Conservation (phyloP, 2,329 filamentous ascomycete genomes). For the Colletotrichum limetticola region DNA sequence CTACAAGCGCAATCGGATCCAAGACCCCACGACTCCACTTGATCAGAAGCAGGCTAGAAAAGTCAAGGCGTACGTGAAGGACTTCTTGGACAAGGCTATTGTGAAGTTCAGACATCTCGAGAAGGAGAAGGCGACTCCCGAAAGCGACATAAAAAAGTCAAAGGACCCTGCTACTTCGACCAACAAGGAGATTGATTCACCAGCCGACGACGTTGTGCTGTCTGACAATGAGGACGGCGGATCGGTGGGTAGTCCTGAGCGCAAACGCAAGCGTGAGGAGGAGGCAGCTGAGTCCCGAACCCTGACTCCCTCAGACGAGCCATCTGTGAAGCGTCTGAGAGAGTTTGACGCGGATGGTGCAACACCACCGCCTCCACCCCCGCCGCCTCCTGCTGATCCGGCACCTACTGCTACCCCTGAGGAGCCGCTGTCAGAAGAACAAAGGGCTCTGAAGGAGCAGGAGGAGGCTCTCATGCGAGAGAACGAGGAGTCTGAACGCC, state of each 20-base stretch:
- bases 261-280: slow-evolving; percentile 74
- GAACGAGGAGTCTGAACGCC: slow-evolving; percentile 64
- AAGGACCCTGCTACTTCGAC: slow-evolving; percentile 20
- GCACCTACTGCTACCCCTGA: slow-evolving; percentile 45
- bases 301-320: slow-evolving; percentile 65
- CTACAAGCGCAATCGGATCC: slow-evolving; percentile 89
- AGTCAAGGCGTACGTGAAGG: slow-evolving; percentile 80
- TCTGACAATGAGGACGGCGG: slow-evolving; percentile 57
- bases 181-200: neutral
- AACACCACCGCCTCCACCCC: slow-evolving; percentile 61
- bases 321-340: slow-evolving; percentile 63
- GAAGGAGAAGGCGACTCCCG: slow-evolving; percentile 66
- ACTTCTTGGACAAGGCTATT: slow-evolving; percentile 88
- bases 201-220: slow-evolving; percentile 49
- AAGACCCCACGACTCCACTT: slow-evolving; percentile 78
- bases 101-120: slow-evolving; percentile 78
- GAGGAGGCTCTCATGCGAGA: slow-evolving; percentile 62
- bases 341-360: slow-evolving; percentile 53
- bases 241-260: slow-evolving; percentile 60
- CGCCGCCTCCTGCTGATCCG: slow-evolving; percentile 49
- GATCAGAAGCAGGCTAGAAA: slow-evolving; percentile 82
- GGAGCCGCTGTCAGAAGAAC: slow-evolving; percentile 52
- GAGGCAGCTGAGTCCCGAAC: slow-evolving; percentile 54
- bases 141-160: slow-evolving; percentile 41
- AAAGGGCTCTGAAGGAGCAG: slow-evolving; percentile 58